These are phyloP conservation scores for Globisporangium mamillatum DNA, from an alignment of 352 stramenopile species.

Conservation along the genomic window DNA sequence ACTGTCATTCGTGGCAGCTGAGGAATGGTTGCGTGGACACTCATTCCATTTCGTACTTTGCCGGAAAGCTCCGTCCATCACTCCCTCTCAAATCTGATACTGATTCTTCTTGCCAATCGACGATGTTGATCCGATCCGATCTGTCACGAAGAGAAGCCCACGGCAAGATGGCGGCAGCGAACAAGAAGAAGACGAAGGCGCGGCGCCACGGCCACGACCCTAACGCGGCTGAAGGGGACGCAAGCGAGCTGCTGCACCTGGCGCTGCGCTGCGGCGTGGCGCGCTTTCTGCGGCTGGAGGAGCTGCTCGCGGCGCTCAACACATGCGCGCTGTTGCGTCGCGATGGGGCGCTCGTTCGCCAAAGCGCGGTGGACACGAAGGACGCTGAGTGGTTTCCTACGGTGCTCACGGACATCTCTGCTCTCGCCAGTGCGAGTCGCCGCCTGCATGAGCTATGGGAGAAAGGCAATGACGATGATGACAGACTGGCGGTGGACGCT, in stretches of 20 bases:
- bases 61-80: not conserved
- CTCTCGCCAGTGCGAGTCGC: not conserved
- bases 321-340: slow-evolving; percentile 1
- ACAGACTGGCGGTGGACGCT: not conserved
- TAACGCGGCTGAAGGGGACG: not conserved
- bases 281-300: slow-evolving; percentile 4
- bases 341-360: not conserved
- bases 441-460: slow-evolving; percentile 7
- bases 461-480: not conserved
- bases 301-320: slow-evolving; percentile 4
- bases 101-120: not conserved
- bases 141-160: not conserved
- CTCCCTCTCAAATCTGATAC: not conserved
- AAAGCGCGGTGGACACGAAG: not conserved
- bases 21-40: not conserved
- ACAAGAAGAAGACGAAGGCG: not conserved
- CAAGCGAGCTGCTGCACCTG: slow-evolving; percentile 2
- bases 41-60: not conserved
- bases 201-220: not conserved
- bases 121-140: not conserved
- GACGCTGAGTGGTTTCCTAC: slow-evolving; percentile 10
- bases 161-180: not conserved
- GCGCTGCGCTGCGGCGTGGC: not conserved
- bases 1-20: not conserved
- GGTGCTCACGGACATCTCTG: slow-evolving; percentile 9